Evolutionary conservation across 169 alveolate genomes (phyloP).

Genomic region (Gregarina niphandrodes): DNA sequence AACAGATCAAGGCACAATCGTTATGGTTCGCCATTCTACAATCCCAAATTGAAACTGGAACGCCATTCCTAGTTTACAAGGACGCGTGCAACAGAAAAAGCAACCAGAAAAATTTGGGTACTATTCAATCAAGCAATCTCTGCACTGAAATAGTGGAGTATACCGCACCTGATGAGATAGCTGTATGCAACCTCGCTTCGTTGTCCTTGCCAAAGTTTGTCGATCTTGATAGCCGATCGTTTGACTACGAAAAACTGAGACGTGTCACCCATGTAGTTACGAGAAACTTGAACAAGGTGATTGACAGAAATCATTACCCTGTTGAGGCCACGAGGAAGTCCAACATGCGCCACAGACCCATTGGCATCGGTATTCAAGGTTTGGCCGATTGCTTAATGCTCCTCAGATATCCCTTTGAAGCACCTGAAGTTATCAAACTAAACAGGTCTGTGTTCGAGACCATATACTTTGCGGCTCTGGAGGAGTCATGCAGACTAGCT

Average conservation of each 20-base stretch:
- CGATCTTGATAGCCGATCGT: slow-evolving; percentile 8
- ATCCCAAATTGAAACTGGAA: slow-evolving; percentile 92
- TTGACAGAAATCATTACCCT: slow-evolving; percentile 84
- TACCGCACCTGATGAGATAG: slow-evolving; percentile 79
- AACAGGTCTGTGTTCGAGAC: slow-evolving; percentile 83
- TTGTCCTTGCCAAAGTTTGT: slow-evolving; percentile 58
- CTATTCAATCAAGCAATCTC: slow-evolving; percentile 74
- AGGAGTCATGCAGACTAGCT: slow-evolving; percentile 76
- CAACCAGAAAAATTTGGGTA: slow-evolving; percentile 87
- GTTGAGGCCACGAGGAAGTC: slow-evolving; percentile 68
- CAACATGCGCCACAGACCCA: slow-evolving; percentile 86
- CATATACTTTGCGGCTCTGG: slow-evolving; percentile 83
- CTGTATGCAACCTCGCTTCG: slow-evolving; percentile 95
- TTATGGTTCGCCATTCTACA: slow-evolving; percentile 84
- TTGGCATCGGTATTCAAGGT: slow-evolving; percentile 96
- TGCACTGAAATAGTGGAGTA: slow-evolving; percentile 90
- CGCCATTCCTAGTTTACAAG: slow-evolving; percentile 90
- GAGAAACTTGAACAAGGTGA: slow-evolving; percentile 69
- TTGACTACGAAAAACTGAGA: slow-evolving; percentile 39
- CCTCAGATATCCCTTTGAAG: slow-evolving; percentile 78
- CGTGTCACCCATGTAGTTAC: slow-evolving; percentile 65
- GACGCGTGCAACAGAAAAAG: slow-evolving; percentile 74
- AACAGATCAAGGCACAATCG: slow-evolving; percentile 64
- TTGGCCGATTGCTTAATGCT: slow-evolving; percentile 85
- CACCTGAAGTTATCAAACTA: slow-evolving; percentile 64